Evolutionary conservation across 192 early-diverging fungal genomes (phyloP).

Genomic region (Coemansia asiatica): DNA sequence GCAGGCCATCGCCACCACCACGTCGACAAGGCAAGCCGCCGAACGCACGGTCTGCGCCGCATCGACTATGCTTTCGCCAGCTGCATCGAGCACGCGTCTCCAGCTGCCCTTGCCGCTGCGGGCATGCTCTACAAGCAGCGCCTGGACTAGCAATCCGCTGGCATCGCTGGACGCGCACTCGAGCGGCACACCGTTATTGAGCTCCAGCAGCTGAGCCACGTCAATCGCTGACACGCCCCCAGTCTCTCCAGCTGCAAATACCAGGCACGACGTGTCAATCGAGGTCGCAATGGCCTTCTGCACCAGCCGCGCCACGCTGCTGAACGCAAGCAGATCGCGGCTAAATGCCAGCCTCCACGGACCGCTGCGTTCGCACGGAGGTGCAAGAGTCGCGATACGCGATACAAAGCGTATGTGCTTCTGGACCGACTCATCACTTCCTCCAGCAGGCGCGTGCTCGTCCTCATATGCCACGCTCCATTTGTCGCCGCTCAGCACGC

Average conservation of each 20-base stretch:
- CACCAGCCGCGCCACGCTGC: slow-evolving; percentile 64
- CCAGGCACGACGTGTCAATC: slow-evolving; percentile 29
- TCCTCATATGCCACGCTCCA: slow-evolving; percentile 55
- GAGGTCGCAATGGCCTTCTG: slow-evolving; percentile 22
- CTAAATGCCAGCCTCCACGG: slow-evolving; percentile 59
- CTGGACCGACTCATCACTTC: slow-evolving; percentile 20
- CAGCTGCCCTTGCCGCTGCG: slow-evolving; percentile 27
- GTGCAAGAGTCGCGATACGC: slow-evolving; percentile 46
- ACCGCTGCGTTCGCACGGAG: slow-evolving; percentile 20
- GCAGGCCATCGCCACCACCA: slow-evolving; percentile 33
- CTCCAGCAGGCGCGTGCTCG: slow-evolving; percentile 14
- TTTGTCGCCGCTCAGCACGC: slow-evolving; percentile 31
- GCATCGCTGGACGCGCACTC: slow-evolving; percentile 33
- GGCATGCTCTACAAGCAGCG: slow-evolving; percentile 29
- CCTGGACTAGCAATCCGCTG: slow-evolving; percentile 34
- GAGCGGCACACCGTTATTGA: slow-evolving; percentile 20
- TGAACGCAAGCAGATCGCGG: slow-evolving; percentile 73
- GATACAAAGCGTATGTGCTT: slow-evolving; percentile 21
- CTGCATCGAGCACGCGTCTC: slow-evolving; percentile 16
- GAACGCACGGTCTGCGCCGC: slow-evolving; percentile 21
- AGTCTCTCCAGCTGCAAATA: neutral
- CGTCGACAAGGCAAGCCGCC: slow-evolving; percentile 25
- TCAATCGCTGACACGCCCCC: neutral
- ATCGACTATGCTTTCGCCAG: slow-evolving; percentile 24
- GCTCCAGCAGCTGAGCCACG: slow-evolving; percentile 13